Percentiles rank a stretch among this genome's conserved stretches.
phyloP scores from a whole-genome alignment of 305 asterid species.

The Rubia balearica region DNA sequence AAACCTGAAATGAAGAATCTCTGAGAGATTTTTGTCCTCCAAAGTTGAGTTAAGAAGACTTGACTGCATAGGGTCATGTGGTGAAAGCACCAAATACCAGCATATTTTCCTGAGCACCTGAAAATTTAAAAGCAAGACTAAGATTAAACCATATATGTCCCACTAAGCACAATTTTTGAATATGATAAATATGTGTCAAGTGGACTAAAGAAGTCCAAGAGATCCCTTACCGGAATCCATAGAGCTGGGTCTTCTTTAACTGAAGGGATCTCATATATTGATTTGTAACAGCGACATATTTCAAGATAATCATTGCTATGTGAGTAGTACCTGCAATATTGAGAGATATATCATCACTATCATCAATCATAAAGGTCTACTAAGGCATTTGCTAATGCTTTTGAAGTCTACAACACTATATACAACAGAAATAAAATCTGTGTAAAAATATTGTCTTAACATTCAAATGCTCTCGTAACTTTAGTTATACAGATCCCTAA shows the following conservation, averaged over 20 bases:
- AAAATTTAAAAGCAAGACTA: background rate
- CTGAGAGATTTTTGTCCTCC: conserved; percentile 53
- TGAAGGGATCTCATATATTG: conserved; percentile 86
- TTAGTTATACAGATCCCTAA: background rate
- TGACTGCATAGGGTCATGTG: conserved; percentile 52
- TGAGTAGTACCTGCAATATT: conserved; percentile 58
- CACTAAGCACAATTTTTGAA: background rate
- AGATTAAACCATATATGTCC: background rate
- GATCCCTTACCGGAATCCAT: conserved; percentile 67
- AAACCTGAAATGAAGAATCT: conserved; percentile 47
- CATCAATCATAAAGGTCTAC: background rate
- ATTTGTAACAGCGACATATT: conserved; percentile 90
- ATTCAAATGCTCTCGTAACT: background rate
- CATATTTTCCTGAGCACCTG: conserved; percentile 53
- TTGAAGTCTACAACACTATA: background rate
- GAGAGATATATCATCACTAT: conserved; percentile 12
- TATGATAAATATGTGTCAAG: background rate
- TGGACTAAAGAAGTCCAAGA: background rate
- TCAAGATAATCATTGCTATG: conserved; percentile 91
- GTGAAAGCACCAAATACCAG: conserved; percentile 49
- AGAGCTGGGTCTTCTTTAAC: conserved; percentile 76
- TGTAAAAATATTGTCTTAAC: background rate
- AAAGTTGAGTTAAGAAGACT: conserved; percentile 48
- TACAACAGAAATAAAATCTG: too few relatives aligned
- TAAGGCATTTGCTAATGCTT: background rate